Evolutionary conservation across 2,329 filamentous ascomycete genomes (phyloP), one percentile per base, ranked within the genome.

Genomic region (Sporothrix brunneoviolacea): DNA sequence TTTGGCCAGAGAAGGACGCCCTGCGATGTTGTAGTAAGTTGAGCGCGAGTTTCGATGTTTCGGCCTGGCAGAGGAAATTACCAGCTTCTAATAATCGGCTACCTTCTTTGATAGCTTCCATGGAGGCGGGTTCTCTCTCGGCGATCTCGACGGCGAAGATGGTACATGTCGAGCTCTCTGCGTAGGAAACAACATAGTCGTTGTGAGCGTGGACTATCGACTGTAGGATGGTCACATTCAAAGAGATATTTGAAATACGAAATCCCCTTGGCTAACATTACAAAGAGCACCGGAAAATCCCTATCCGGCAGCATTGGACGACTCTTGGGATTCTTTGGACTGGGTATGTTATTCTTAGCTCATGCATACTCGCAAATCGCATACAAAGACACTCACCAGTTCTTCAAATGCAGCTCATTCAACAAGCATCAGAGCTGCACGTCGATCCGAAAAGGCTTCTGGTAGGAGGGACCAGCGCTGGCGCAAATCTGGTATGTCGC

Each of bases 51-150:
- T n/a, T n/a, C n/a, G n/a, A n/a, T n/a, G n/a, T n/a, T n/a, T n/a
- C n/a, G n/a, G n/a, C n/a, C n/a, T n/a, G n/a, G n/a, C n/a, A n/a
- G n/a, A n/a, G n/a, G n/a, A n/a, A n/a, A n/a, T n/a, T n/a, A n/a
- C n/a, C n/a, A n/a, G n/a, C n/a, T n/a, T n/a, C n/a, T n/a, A n/a
- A n/a, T n/a, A n/a, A n/a, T n/a, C n/a, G n/a, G n/a, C n/a, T n/a
- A n/a, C n/a, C n/a, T n/a, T n/a, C n/a, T n/a, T n/a, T n/a, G n/a
- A n/a, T n/a, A n/a, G n/a, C 44, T 47, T 47, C 10, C 44, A 47
- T 18, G 44, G 44, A n/a, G 44, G 44, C 24, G 44, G 44, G 9
- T 47, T 47, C 27, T 35, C 44, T 2, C 35, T 47, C 10, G 44
- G 44, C 10, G 35, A 47, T 13, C 22, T 47, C 6, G 44, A 47